Percentiles rank a stretch among this genome's conserved stretches.
These are phyloP conservation scores for Pseudonitzschia multiseries DNA, from an alignment of 108 stramenopile genomes.

Conservation along the genomic window DNA sequence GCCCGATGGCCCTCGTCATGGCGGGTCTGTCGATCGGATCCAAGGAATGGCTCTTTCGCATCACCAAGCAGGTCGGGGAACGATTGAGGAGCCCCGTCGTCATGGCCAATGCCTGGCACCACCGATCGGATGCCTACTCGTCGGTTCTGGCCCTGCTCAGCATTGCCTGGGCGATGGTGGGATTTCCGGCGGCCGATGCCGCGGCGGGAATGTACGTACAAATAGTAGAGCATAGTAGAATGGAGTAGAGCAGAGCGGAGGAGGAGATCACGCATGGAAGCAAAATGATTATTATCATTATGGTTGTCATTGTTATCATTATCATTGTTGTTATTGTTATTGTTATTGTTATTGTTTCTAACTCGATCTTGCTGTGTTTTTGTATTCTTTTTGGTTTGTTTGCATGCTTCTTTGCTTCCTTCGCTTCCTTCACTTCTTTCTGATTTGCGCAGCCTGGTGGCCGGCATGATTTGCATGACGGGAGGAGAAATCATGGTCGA, in stretches of 20 bases:
- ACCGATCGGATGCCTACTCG: slow-evolving; percentile 94
- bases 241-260: no score
- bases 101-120: slow-evolving; percentile 98
- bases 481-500: slow-evolving; percentile 88
- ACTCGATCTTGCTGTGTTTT: neutral
- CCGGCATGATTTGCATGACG: slow-evolving; percentile 92
- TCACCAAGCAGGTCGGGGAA: slow-evolving; percentile 85
- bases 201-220: slow-evolving; percentile 72
- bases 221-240: no score
- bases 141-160: slow-evolving; percentile 86
- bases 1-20: slow-evolving; percentile 78
- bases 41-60: slow-evolving; percentile 93
- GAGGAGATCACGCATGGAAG: no score
- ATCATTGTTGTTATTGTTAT: no score
- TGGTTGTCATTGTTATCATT: no score
- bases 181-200: slow-evolving; percentile 82
- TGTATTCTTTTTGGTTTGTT: neutral
- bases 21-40: slow-evolving; percentile 81
- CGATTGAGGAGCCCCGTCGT: slow-evolving; percentile 87
- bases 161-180: slow-evolving; percentile 82
- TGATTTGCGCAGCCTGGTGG: slow-evolving; percentile 59
- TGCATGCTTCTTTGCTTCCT: neutral
- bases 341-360: no score
- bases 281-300: no score
- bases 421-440: neutral